Base-by-base conservation (phyloP, 371 early-diverging fungal genomes). In the Caulochytrium protostelioides region DNA sequence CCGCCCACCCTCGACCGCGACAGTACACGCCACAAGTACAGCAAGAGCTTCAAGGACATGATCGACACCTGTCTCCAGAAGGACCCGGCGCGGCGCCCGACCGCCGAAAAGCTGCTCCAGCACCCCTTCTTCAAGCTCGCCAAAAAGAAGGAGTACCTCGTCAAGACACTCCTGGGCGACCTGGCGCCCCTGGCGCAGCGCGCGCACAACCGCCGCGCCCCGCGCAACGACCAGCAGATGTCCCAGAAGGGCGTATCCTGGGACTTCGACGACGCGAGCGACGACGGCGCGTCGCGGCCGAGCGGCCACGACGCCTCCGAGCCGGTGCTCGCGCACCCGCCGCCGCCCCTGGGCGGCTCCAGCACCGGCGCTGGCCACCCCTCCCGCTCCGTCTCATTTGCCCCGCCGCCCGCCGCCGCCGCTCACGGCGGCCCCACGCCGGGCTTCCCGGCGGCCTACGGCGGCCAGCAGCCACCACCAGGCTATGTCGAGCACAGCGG, bases 1-100 rank as follows among this genome's bases (percentile, higher is more conserved):
- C 83, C 87, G 3, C 87, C 87, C 4, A 83, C 81, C 3, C 47
- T 86, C 33, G 79, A 79, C 35, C 64, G 81, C 36, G 81, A 81
- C 16, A 50, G 54, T 3, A 66, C 77, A 0, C 62, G 55, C 33
- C 65, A 79, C 55, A 79, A 72, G 38, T 83, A 74, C 44, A 63
- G 74, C 1, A 82, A 70, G 37, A 17, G 54, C 1, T 76, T 83
- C 37, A 80, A 82, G 41, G 84, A 86, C 9, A 73, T 86, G 76
- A 74, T 83, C 31, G 83, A 82, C 44, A 24, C 44, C 16, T 83
- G 87, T 55, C 52, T 86, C 15, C 58, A 70, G 32, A 83, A 81
- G 42, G 84, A 86, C 44, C 83, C 83, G 1, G 38, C 52, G 4
- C 75, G 73, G 49, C 57, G 83, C 54, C 83, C 82, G 2, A 59